Base-by-base conservation (phyloP, 768 basidiomycete genomes). In the Pholiota microspora region DNA sequence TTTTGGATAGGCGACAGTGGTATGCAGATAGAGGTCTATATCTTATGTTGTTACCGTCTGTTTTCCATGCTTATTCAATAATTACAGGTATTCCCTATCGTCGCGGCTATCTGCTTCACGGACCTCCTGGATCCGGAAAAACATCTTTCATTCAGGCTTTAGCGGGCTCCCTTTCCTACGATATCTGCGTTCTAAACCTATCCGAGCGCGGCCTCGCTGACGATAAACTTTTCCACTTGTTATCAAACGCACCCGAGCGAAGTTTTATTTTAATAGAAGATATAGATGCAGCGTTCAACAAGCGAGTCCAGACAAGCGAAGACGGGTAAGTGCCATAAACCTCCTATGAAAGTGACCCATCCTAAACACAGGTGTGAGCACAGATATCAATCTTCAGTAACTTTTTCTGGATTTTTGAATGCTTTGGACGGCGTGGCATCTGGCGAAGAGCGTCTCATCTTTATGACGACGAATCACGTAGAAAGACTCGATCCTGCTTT, bases 401-500 rank as follows among this genome's bases (percentile, higher is more conserved):
- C 97, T 3, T 98, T 99, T 73, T 98, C 96, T 7, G 97, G 97
- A 24, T 92, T 98, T 66, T 75, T 99, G 38, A 99, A 99, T 63
- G 94, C 95, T 12, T 77, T 99, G 2, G 97, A 99, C 65, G 97
- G 97, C 15, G 96, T 99, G 25, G 96, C 94, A 4, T 97, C 96
- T 9, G 93, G 94, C 36, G 95, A 98, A 73, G 94, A 97, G 64
- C 86, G 97, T n/a, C 88, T 99, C 66, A 84, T 99, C 31, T 99
- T 99, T 73, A 91, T 99, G 87, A 99, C 97, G 0, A 98, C 97
- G n/a, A 99, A 99, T 69, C 97, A 98, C 63, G 68, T 91, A 51
- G 85, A 90, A 56, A 80, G 78, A 58, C 82, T 99, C 31, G 97
- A 99, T 71, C 88, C 93, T 5, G 97, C 96, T 0, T 82, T 99